Evolutionary conservation across 2,329 filamentous ascomycete species (phyloP).

Genomic region (Colletotrichum caudatum): DNA sequence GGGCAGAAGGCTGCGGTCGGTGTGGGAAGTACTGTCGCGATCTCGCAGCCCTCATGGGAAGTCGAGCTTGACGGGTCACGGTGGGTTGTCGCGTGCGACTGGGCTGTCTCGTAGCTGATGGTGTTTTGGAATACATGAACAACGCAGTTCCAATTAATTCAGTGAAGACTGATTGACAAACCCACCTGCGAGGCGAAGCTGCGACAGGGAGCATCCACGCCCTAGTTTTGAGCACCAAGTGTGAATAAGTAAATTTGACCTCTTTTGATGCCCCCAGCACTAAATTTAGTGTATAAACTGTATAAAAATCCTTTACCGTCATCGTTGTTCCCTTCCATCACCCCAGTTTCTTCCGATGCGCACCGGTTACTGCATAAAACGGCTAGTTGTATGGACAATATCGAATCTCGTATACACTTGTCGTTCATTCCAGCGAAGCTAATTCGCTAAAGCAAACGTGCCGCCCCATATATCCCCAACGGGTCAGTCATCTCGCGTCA

Average conservation of each 20-base stretch:
- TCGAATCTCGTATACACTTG: neutral
- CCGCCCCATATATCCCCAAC: neutral
- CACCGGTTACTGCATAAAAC: neutral
- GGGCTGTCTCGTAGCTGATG: constrained; percentile 42
- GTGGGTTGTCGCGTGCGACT: constrained; percentile 57
- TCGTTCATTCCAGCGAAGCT: neutral
- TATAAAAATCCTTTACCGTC: neutral
- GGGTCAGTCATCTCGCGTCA: neutral
- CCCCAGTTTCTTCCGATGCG: too few species aligned
- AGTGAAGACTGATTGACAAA: neutral
- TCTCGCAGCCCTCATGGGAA: constrained; percentile 56
- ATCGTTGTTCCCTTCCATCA: too few species aligned
- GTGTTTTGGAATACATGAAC: neutral
- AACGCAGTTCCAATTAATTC: neutral
- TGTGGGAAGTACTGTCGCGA: constrained; percentile 49
- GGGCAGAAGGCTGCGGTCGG: constrained; percentile 47
- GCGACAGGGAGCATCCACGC: neutral
- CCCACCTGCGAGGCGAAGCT: neutral
- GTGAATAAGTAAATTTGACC: neutral
- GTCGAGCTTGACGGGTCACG: constrained; percentile 48
- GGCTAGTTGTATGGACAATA: neutral
- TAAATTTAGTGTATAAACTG: neutral
- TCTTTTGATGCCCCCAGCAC: neutral
- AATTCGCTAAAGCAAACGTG: neutral
- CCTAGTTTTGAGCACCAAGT: neutral